phyloP scores from a whole-genome alignment of 257 asterid species.

The Echites panduratus region DNA sequence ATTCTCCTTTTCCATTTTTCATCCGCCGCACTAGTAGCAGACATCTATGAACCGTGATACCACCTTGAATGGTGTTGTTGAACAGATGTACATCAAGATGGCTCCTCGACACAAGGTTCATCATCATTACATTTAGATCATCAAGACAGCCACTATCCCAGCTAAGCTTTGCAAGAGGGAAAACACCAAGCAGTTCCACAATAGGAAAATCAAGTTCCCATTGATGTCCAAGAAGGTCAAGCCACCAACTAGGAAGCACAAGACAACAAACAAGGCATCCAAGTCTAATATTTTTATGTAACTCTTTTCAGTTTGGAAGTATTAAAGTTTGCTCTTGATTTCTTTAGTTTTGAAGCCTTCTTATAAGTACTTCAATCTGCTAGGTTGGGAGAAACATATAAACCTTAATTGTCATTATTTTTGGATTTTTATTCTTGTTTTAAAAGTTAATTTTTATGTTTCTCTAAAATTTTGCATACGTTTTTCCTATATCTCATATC shows the following conservation, averaged over 20 bases:
- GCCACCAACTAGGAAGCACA: slow-evolving; percentile 72
- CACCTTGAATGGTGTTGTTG: slow-evolving; percentile 80
- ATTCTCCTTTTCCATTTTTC: too few species aligned
- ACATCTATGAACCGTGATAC: slow-evolving; percentile 88
- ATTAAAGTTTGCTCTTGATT: neutral
- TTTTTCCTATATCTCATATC: too few species aligned
- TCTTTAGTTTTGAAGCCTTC: slow-evolving; percentile 13
- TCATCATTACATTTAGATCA: slow-evolving; percentile 70
- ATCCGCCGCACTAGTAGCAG: too few species aligned
- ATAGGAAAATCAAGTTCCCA: slow-evolving; percentile 76
- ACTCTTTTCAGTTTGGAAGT: slow-evolving; percentile 10
- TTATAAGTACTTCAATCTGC: neutral
- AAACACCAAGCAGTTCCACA: slow-evolving; percentile 73
- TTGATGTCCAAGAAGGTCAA: slow-evolving; percentile 67
- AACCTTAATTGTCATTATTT: neutral
- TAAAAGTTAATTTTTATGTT: neutral
- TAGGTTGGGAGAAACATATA: neutral
- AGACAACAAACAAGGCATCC: slow-evolving; percentile 72
- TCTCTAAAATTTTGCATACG: too few species aligned
- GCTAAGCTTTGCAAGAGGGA: slow-evolving; percentile 93
- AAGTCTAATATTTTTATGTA: slow-evolving; percentile 60
- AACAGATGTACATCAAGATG: slow-evolving; percentile 94
- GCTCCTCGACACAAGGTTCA: slow-evolving; percentile 95
- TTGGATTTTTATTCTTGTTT: neutral
- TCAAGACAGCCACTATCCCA: slow-evolving; percentile 83